Conservation (phyloP, 495 filamentous ascomycete species). For the Delitschia confertaspora region DNA sequence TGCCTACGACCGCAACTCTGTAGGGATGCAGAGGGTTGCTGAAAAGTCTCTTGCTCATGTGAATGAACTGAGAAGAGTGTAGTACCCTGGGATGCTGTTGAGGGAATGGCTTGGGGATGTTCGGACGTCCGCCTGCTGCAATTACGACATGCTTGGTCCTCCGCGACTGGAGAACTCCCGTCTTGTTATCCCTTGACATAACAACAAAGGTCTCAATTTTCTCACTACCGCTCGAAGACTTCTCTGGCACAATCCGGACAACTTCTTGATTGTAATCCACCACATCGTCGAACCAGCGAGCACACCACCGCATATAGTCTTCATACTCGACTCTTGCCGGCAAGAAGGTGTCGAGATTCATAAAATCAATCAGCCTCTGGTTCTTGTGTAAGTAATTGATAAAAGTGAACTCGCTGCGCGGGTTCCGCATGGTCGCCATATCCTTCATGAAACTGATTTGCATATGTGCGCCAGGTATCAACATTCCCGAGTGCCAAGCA, state of each 20-base stretch:
- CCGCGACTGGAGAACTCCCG: constrained; percentile 44
- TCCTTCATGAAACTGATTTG: constrained; percentile 98
- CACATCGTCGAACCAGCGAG: constrained; percentile 64
- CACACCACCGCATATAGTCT: constrained; percentile 92
- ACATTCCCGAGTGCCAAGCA: constrained; percentile 91
- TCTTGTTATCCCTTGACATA: constrained; percentile 43
- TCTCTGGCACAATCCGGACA: constrained; percentile 45
- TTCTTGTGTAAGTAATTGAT: constrained; percentile 83
- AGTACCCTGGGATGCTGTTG: constrained; percentile 56
- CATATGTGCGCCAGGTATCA: constrained; percentile 87
- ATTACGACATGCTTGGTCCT: constrained; percentile 74
- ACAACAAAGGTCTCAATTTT: constrained; percentile 49
- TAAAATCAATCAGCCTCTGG: constrained; percentile 73
- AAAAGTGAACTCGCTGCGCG: constrained; percentile 88
- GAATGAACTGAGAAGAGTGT: constrained; percentile 84
- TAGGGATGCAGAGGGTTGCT: constrained; percentile 49
- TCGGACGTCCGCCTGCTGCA: constrained; percentile 73
- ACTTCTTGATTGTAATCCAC: constrained; percentile 76
- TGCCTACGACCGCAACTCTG: constrained; percentile 74
- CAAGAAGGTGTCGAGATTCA: constrained; percentile 80
- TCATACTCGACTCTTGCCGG: constrained; percentile 85
- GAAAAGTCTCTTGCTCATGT: constrained; percentile 51
- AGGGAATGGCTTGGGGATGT: constrained; percentile 60
- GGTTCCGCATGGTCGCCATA: constrained; percentile 78
- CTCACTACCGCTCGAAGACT: constrained; percentile 29